phyloP scores from a whole-genome alignment of 176 grass and related monocot species.

The Elymus sibiricus region DNA sequence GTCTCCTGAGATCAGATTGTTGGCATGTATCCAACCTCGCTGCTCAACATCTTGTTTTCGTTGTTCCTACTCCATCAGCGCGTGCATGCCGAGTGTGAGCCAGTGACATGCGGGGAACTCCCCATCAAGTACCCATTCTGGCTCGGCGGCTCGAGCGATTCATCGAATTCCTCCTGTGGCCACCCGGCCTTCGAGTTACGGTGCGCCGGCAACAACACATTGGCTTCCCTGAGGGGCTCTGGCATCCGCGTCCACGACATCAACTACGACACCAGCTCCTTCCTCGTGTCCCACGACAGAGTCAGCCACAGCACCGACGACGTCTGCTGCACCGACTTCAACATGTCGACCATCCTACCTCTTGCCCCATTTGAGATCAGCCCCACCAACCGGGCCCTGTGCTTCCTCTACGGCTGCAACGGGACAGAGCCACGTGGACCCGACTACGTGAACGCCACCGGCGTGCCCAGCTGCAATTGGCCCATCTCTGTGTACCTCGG shows the following conservation, averaged over 20 bases:
- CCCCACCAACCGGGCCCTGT: constrained; percentile 25
- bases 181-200: constrained; percentile 38
- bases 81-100: not conserved
- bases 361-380: constrained; percentile 18
- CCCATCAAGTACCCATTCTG: constrained; percentile 44
- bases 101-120: constrained; percentile 28
- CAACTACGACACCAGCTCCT: constrained; percentile 32
- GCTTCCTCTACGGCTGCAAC: constrained; percentile 45
- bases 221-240: not conserved
- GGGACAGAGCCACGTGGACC: not conserved
- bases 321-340: constrained; percentile 33
- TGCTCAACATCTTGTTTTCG: not conserved
- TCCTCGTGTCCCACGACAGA: not conserved
- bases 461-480: accelerated
- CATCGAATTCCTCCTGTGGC: constrained; percentile 9
- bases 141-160: not conserved
- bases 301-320: not conserved
- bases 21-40: not conserved
- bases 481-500: not conserved
- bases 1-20: too few species aligned
- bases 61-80: not conserved
- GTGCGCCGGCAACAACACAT: not conserved
- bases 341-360: constrained; percentile 34
- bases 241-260: not conserved
- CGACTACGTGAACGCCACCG: not conserved